phyloP scores from a whole-genome alignment of 306 rosid species.

The Cicer bijugum region DNA sequence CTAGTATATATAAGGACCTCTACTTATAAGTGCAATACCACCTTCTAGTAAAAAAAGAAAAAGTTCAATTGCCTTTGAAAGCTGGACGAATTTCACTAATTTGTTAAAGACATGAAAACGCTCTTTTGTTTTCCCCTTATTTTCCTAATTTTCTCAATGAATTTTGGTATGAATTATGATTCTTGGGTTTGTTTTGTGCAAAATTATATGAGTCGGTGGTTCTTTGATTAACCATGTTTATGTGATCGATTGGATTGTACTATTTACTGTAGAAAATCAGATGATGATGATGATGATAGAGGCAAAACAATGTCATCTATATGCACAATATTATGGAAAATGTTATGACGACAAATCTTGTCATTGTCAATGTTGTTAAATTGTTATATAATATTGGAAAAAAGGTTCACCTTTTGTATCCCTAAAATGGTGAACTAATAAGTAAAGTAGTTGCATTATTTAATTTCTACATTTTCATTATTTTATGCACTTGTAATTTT shows the following conservation, averaged over 20 bases:
- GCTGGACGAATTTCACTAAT: background rate
- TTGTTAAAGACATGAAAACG: background rate
- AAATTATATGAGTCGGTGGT: background rate
- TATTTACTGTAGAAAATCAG: background rate
- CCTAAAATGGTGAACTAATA: background rate
- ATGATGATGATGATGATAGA: background rate
- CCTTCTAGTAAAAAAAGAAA: too few species aligned
- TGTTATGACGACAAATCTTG: too few species aligned
- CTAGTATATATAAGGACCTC: background rate
- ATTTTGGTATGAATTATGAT: background rate
- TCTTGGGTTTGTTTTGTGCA: background rate
- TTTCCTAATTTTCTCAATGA: background rate
- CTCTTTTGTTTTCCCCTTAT: background rate
- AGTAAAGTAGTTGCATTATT: background rate
- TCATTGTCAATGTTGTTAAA: constrained; percentile 11
- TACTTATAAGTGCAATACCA: background rate
- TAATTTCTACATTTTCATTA: background rate
- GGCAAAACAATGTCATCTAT: background rate
- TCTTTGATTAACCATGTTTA: background rate
- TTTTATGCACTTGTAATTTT: background rate
- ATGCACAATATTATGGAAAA: too few species aligned
- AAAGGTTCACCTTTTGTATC: background rate
- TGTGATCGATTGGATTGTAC: background rate
- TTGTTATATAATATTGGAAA: background rate
- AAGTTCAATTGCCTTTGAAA: background rate